Base-by-base conservation (phyloP, 208 protist genomes). In the Crithidia acanthocephali region DNA sequence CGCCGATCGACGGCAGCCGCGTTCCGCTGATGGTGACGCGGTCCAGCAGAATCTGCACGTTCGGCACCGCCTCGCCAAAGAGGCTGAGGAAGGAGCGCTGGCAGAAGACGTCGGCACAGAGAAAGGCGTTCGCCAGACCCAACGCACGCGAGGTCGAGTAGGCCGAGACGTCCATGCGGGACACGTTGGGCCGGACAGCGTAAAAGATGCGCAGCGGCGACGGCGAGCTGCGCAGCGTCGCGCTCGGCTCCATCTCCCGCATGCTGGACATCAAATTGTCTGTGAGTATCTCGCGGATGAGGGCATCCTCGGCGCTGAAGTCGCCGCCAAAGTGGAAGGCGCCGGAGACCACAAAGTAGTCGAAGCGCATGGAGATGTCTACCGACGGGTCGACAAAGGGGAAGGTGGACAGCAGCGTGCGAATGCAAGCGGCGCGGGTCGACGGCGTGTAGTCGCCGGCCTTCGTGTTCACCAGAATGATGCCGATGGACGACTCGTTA, bases 331-430 rank as follows among this genome's bases (percentile, higher is more conserved):
- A 95, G 53, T 86, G 80, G 60, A 95, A 92, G 63, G 64, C 64
- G 20, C 88, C 86, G 3, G 82, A 83, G 7, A 88, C 80, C 23
- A 95, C 59, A 60, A 91, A 60, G 67, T 93, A 95, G 64, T 95
- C 91, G 59, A 92, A 93, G 10, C 86, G 72, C n/a, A 73, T 62
- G 18, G 63, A 74, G 45, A 90, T 72, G 51, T 93, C 91, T 52
- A 93, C 68, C 30, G 56, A 65, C 2, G 42, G 32, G 72, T 92
- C 77, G 0, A 67, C 84, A 51, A 95, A 89, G 2, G 81, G 76
- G 32, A 92, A 84, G 50, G 63, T 76, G 18, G 81, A 75, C 44
- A 93, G 76, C 18, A 95, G 65, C 0, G 74, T 69, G 13, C 84
- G 81, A n/a, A 95, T 67, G 23, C 47, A 76, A 1, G 72, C 73